These are phyloP conservation scores for Geotrichum klebahnii DNA, from an alignment of 1,139 yeast genomes.

Conservation along the genomic window DNA sequence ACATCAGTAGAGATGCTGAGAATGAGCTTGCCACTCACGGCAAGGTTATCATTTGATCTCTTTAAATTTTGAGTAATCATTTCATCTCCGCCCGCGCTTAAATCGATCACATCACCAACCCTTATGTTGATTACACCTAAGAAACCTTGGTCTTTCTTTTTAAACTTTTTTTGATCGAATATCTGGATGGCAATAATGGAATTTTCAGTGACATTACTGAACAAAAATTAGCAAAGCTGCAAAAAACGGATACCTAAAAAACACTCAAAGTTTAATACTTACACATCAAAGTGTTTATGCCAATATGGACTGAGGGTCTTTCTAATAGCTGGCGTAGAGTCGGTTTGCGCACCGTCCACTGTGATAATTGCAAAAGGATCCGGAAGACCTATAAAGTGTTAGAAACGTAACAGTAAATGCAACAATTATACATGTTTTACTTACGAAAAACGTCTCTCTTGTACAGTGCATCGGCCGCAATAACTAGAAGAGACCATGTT, in stretches of 20 bases:
- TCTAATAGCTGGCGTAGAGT: constrained; percentile 88
- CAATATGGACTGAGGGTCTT: constrained; percentile 95
- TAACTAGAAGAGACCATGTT: constrained; percentile 43
- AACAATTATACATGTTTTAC: constrained; percentile 31
- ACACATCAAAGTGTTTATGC: constrained; percentile 80
- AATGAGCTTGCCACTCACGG: constrained; percentile 87
- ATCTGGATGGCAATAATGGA: constrained; percentile 89
- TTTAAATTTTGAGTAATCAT: constrained; percentile 90
- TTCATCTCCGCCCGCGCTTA: constrained; percentile 57
- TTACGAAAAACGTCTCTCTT: constrained; percentile 88
- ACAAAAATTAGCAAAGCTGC: constrained; percentile 17
- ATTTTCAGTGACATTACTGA: constrained; percentile 64
- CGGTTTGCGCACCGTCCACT: constrained; percentile 96
- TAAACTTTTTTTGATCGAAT: constrained; percentile 96
- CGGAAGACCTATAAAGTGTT: constrained; percentile 46
- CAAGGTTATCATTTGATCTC: constrained; percentile 83
- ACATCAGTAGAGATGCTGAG: constrained; percentile 46
- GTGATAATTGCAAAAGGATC: constrained; percentile 98
- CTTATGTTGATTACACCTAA: constrained; percentile 91
- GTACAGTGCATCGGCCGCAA: constrained; percentile 93
- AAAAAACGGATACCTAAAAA: constrained; percentile 25
- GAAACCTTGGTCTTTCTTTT: constrained; percentile 96
- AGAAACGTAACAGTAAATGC: neutral
- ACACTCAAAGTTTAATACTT: constrained; percentile 16
- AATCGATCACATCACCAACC: constrained; percentile 82